These are phyloP conservation scores for Fusarium avenaceum DNA, from an alignment of 2,329 filamentous ascomycete species.

Conservation along the genomic window DNA sequence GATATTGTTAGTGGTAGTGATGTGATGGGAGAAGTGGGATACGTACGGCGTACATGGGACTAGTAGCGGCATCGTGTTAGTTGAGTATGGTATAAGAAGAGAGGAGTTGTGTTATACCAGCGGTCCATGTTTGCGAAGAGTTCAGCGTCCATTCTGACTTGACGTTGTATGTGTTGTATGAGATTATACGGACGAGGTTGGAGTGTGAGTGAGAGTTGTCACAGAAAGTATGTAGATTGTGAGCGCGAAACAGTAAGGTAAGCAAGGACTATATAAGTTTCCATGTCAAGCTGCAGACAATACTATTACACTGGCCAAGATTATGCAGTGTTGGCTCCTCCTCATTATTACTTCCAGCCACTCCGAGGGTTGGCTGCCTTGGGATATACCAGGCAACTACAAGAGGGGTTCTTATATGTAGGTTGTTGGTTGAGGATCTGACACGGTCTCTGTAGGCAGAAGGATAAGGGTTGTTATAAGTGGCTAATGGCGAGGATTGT, in stretches of 20 bases:
- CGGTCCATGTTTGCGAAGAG: slow-evolving; percentile 54
- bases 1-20: neutral
- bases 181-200: neutral
- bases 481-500: slow-evolving; percentile 39
- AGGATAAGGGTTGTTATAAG: slow-evolving; percentile 48
- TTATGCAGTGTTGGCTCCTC: slow-evolving; percentile 3
- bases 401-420: neutral
- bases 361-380: neutral
- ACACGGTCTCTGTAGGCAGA: slow-evolving; percentile 48
- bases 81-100: neutral
- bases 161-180: neutral
- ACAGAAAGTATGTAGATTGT: neutral
- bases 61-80: slow-evolving; percentile 37
- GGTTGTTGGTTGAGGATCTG: neutral
- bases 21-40: neutral
- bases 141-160: slow-evolving; percentile 51
- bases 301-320: neutral
- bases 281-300: slow-evolving; percentile 1
- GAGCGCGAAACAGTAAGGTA: slow-evolving; percentile 1
- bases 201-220: neutral
- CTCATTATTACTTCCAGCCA: slow-evolving; percentile 7
- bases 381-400: slow-evolving; percentile 24
- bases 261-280: neutral
- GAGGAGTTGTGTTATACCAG: slow-evolving; percentile 48
- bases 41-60: slow-evolving; percentile 62